These are phyloP conservation scores for Porphyrellus sp. DNA, from an alignment of 1,284 basidiomycete species.

Conservation along the genomic window DNA sequence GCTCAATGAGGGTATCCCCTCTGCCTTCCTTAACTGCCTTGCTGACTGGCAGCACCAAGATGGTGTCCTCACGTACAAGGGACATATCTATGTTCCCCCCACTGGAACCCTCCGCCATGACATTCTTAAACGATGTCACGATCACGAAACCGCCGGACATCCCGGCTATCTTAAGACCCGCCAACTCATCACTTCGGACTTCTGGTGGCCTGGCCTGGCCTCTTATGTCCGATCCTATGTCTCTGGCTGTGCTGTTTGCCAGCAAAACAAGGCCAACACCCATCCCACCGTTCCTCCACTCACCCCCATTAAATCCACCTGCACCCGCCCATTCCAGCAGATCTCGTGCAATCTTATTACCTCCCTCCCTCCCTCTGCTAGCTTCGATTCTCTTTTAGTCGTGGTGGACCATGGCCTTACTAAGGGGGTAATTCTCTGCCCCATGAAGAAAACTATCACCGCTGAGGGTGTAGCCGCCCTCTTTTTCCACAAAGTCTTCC, in stretches of 20 bases:
- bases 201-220: not conserved
- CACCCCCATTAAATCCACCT: not conserved
- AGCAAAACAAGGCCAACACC: not conserved
- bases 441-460: not conserved
- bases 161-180: not conserved
- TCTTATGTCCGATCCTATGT: not conserved
- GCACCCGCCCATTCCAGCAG: not conserved
- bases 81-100: not conserved
- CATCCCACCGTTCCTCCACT: not conserved
- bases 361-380: not conserved
- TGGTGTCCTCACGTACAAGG: not conserved
- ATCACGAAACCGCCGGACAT: not conserved
- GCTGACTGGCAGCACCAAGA: not conserved
- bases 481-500: too few species aligned
- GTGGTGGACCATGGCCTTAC: not conserved
- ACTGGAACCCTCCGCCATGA: not conserved
- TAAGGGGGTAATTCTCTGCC: not conserved
- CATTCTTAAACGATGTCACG: not conserved
- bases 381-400: not conserved
- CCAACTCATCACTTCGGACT: not conserved
- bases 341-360: not conserved
- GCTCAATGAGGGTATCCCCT: too few species aligned
- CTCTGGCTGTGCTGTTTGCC: not conserved
- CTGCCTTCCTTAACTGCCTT: too few species aligned
- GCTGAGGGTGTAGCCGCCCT: too few species aligned